Conservation (phyloP, 2,329 filamentous ascomycete species). For the Ophiostoma perfectum region DNA sequence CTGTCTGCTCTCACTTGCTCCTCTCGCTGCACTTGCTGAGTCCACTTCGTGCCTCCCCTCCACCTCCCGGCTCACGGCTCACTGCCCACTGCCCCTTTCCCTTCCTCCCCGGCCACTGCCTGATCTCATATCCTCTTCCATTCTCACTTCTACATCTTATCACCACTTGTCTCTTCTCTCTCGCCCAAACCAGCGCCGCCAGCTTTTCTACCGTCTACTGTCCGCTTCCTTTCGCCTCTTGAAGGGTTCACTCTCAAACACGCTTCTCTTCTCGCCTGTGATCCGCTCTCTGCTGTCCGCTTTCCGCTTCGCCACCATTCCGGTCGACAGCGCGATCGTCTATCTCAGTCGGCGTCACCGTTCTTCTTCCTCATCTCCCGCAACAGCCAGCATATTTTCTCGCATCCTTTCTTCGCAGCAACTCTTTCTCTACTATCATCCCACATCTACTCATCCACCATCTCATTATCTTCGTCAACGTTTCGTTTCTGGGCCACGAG, state of each 20-base stretch:
- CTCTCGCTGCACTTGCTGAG: not conserved
- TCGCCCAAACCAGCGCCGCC: not conserved
- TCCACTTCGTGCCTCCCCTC: not conserved
- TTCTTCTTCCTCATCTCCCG: not conserved
- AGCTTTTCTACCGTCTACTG: not conserved
- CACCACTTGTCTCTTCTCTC: not conserved
- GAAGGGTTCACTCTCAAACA: conserved; percentile 11
- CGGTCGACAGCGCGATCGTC: conserved; percentile 1
- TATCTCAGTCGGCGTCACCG: not conserved
- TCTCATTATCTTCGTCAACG: not conserved
- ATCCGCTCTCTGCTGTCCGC: conserved; percentile 4
- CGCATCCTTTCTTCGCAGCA: conserved; percentile 1
- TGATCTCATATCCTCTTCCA: not conserved
- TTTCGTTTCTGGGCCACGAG: conserved; percentile 9
- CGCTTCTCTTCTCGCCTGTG: conserved; percentile 4
- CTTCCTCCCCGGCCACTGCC: not conserved
- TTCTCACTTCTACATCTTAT: conserved; percentile 2
- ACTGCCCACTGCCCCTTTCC: not conserved
- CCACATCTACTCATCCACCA: conserved; percentile 4
- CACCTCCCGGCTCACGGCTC: not conserved
- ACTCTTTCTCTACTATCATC: conserved; percentile 1
- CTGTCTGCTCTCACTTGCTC: not conserved
- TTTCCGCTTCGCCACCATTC: conserved; percentile 7
- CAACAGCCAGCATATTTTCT: conserved; percentile 7
- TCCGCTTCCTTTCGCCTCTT: not conserved